Evolutionary conservation across 805 yeast genomes (phyloP).

Genomic region (Tetrapisispora phaffii): DNA sequence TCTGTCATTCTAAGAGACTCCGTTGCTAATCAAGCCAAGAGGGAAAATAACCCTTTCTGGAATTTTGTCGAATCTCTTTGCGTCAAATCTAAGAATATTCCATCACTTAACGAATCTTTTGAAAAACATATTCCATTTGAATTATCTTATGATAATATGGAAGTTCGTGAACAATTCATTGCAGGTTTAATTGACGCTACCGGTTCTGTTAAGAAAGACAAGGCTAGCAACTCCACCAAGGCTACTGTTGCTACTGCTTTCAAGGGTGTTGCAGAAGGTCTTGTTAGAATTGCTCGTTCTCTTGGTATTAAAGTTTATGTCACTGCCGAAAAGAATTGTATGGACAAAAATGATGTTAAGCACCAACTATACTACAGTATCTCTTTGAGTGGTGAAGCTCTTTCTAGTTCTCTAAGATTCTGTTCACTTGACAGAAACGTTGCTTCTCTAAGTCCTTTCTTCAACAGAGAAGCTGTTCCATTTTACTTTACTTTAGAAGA

Average conservation of each 20-base stretch:
- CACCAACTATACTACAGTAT: conserved; percentile 8
- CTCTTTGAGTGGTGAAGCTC: conserved; percentile 19
- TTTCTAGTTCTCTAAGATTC: conserved; percentile 19
- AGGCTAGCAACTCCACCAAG: neutral
- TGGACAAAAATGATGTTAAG: conserved; percentile 2
- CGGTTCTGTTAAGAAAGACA: conserved; percentile 20
- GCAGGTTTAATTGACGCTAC: conserved; percentile 37
- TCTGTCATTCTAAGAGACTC: neutral
- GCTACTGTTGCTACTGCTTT: conserved; percentile 25
- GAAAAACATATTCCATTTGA: conserved; percentile 26
- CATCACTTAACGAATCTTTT: neutral
- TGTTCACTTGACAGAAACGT: conserved; percentile 20
- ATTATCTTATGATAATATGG: conserved; percentile 26
- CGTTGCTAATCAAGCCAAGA: neutral
- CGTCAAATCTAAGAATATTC: conserved; percentile 9
- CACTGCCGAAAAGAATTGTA: neutral
- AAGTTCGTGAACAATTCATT: conserved; percentile 34
- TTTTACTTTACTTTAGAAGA: conserved; percentile 28
- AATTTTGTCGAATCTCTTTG: neutral
- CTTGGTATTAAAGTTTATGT: conserved; percentile 30
- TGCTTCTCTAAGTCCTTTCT: conserved; percentile 1
- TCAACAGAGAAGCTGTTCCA: conserved; percentile 7
- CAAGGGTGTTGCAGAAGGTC: conserved; percentile 24
- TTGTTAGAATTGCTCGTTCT: conserved; percentile 33
- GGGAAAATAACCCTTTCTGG: neutral